Percentiles rank a stretch among this genome's conserved stretches.
These are phyloP conservation scores for Parietichytrium sp. DNA, from an alignment of 108 stramenopile genomes.

Conservation along the genomic window DNA sequence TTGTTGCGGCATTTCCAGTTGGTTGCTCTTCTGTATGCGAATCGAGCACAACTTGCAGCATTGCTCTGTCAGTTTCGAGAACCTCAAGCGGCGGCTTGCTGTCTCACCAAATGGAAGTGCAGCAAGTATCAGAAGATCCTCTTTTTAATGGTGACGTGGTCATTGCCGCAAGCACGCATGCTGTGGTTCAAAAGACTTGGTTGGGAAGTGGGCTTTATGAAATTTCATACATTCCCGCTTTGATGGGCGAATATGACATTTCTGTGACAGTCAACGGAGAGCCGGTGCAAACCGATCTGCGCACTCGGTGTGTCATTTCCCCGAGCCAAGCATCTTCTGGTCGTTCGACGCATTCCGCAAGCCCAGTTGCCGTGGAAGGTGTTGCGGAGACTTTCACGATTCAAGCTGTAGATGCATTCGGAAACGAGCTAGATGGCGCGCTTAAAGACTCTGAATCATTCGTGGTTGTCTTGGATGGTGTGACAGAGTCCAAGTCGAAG, in stretches of 20 bases:
- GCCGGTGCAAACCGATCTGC: slow-evolving; percentile 60
- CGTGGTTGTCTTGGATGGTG: neutral
- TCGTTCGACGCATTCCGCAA: slow-evolving; percentile 59
- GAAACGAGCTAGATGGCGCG: slow-evolving; percentile 64
- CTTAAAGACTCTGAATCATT: neutral
- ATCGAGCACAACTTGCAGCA: neutral
- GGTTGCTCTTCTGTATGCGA: neutral
- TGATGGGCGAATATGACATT: slow-evolving; percentile 64
- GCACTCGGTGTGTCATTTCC: slow-evolving; percentile 57
- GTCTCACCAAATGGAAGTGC: no score
- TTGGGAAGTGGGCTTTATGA: slow-evolving; percentile 61
- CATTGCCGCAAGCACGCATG: neutral
- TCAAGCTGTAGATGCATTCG: slow-evolving; percentile 68
- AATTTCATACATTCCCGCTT: slow-evolving; percentile 67
- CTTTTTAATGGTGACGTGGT: neutral
- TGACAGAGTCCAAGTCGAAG: neutral
- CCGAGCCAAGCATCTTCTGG: slow-evolving; percentile 55
- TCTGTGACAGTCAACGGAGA: slow-evolving; percentile 53
- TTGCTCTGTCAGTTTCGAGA: neutral
- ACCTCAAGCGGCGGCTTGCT: neutral
- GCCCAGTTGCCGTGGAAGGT: slow-evolving; percentile 62
- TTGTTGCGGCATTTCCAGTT: neutral
- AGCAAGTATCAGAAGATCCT: neutral
- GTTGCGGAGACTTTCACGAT: slow-evolving; percentile 61
- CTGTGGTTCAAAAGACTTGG: neutral